Conservation (phyloP, 768 basidiomycete species). For the Lepiota venenata region DNA sequence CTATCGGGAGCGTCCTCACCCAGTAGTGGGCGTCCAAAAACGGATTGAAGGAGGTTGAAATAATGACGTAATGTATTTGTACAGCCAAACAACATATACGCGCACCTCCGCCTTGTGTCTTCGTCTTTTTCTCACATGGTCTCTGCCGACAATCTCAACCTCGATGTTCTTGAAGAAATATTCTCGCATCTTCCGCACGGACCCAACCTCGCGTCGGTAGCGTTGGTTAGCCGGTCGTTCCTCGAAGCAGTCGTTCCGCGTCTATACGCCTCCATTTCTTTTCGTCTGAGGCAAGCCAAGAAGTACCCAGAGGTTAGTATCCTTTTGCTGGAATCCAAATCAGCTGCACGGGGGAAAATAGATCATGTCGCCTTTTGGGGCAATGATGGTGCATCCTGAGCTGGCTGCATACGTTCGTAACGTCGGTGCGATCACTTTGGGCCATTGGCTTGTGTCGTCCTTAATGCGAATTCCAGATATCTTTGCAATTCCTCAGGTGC, state of each 20-base stretch:
- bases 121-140: conserved; percentile 42
- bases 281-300: conserved; percentile 54
- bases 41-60: background rate
- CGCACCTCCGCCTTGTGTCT: background rate
- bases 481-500: conserved; percentile 9
- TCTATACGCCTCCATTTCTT: conserved; percentile 57
- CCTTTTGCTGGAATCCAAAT: background rate
- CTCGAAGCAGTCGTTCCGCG: conserved; percentile 59
- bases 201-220: conserved; percentile 55
- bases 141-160: conserved; percentile 62
- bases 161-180: conserved; percentile 72
- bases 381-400: conserved; percentile 41
- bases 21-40: background rate
- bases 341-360: conserved; percentile 18
- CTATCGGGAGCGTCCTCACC: background rate
- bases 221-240: conserved; percentile 66
- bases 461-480: conserved; percentile 8
- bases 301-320: conserved; percentile 46
- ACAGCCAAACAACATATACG: background rate
- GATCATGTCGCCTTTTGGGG: conserved; percentile 59
- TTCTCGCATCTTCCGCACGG: conserved; percentile 45
- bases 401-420: conserved; percentile 15
- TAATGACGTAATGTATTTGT: conserved; percentile 6
- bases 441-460: background rate
- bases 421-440: conserved; percentile 12